phyloP scores from a whole-genome alignment of 345 rosid genomes.

The Brassica rapa region DNA sequence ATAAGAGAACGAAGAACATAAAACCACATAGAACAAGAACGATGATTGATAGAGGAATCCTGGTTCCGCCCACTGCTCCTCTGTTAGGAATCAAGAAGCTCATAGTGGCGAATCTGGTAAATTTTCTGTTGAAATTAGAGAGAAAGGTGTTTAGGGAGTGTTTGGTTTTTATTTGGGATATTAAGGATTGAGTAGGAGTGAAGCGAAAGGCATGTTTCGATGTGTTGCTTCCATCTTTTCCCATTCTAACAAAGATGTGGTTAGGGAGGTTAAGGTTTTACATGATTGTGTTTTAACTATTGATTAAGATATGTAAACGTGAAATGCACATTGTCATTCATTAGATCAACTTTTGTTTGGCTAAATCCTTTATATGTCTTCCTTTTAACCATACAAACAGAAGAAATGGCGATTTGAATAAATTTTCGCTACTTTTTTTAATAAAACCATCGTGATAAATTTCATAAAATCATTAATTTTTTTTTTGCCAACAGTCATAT shows the following conservation, averaged over 20 bases:
- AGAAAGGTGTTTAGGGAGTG: constrained; percentile 40
- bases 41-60: constrained; percentile 59
- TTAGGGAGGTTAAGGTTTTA: constrained; percentile 26
- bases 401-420: not conserved
- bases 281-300: constrained; percentile 23
- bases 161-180: constrained; percentile 32
- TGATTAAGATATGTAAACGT: constrained; percentile 30
- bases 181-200: constrained; percentile 56
- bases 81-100: constrained; percentile 46
- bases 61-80: constrained; percentile 45
- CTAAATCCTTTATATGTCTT: not conserved
- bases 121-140: not conserved
- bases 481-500: not conserved
- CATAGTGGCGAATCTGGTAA: constrained; percentile 35
- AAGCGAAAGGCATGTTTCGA: constrained; percentile 39
- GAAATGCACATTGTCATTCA: constrained; percentile 36
- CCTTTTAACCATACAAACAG: not conserved
- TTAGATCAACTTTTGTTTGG: not conserved
- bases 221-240: constrained; percentile 39
- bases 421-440: not conserved
- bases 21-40: constrained; percentile 50
- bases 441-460: not conserved
- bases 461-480: not conserved
- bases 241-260: constrained; percentile 30
- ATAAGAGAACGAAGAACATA: constrained; percentile 62